Conservation (phyloP, 768 basidiomycete genomes). For the Candolleomyces efflorescens region DNA sequence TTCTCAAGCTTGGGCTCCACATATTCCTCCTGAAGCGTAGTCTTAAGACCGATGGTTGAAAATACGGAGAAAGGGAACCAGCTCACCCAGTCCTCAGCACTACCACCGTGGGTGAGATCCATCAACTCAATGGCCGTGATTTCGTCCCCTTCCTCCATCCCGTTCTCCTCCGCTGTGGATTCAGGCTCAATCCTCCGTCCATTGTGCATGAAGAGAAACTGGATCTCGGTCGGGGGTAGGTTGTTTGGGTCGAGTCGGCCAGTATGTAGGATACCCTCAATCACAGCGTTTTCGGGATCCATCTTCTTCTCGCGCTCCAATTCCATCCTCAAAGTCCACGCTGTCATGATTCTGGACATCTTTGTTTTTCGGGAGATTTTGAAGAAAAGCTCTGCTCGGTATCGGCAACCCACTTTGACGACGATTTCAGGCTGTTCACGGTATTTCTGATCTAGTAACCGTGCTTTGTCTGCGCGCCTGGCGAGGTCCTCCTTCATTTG, state of each 20-base stretch:
- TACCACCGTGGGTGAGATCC: conserved; percentile 72
- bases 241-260: conserved; percentile 40
- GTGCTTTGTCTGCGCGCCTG: conserved; percentile 75
- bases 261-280: conserved; percentile 20
- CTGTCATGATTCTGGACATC: conserved; percentile 74
- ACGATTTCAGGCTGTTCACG: conserved; percentile 88
- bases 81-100: conserved; percentile 59
- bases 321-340: conserved; percentile 91
- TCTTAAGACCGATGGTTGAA: not conserved
- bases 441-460: conserved; percentile 74
- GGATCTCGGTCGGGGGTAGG: conserved; percentile 45
- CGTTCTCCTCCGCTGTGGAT: conserved; percentile 81
- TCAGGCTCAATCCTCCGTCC: conserved; percentile 77
- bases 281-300: conserved; percentile 19
- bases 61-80: conserved; percentile 4
- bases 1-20: conserved; percentile 61
- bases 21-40: conserved; percentile 50
- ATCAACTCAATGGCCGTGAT: conserved; percentile 87
- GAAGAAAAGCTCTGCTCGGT: conserved; percentile 89
- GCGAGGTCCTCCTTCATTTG: conserved; percentile 83
- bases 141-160: conserved; percentile 86
- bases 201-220: conserved; percentile 83
- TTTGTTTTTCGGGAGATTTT: conserved; percentile 91
- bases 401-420: conserved; percentile 84
- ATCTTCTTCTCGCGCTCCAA: conserved; percentile 44